Base-by-base conservation (phyloP, 2,329 filamentous ascomycete species). In the Xylariaceae sp. region DNA sequence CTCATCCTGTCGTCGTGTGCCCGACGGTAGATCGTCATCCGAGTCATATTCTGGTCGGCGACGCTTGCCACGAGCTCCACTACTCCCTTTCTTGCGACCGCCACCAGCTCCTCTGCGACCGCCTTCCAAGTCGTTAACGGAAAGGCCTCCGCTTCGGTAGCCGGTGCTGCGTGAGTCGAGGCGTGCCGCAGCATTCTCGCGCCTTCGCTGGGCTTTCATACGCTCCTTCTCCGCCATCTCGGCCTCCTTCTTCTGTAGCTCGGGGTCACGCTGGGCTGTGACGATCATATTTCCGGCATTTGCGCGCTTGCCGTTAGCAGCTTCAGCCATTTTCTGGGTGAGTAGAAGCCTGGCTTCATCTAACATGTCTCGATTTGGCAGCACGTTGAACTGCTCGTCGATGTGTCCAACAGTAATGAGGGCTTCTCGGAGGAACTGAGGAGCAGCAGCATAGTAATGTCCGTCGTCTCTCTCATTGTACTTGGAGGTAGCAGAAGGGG, bases 321-420 rank as follows among this genome's bases (percentile, higher is more conserved):
- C 80, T 40, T 75, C 77, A 19, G 83, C 82, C 64, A 91, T 78
- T 40, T 79, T 78, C 57, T 78, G 80, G 47, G 85, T 82, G 16
- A 91, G 72, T 41, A 77, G 76, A 55, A 84, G 76, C 7, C 90
- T 71, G 4, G 87, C 86, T 50, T 85, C 82, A 57, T 91, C 86
- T 54, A 84, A 80, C 17, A 83, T 75, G 38, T 77, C 76, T 58
- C 81, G 77, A 57, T 84, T 85, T 6, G 85, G 82, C 29, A 79
- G 75, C 22, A 92, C 76, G 5, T 75, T 81, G 58, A 86, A 83
- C 50, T 86, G 81, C 50, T 88, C 83, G 8, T 83, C 84, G 59
- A 92, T 75, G 62, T 91, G 88, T 48, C 86, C 85, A 14, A 88
- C 83, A 7, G 86, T 79, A 60, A 88, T 77, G 49, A 91, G 73